Evolutionary conservation across 176 grass and related monocot genomes (phyloP), one percentile per base, ranked within the genome.

Genomic region (Phoenix dactylifera): DNA sequence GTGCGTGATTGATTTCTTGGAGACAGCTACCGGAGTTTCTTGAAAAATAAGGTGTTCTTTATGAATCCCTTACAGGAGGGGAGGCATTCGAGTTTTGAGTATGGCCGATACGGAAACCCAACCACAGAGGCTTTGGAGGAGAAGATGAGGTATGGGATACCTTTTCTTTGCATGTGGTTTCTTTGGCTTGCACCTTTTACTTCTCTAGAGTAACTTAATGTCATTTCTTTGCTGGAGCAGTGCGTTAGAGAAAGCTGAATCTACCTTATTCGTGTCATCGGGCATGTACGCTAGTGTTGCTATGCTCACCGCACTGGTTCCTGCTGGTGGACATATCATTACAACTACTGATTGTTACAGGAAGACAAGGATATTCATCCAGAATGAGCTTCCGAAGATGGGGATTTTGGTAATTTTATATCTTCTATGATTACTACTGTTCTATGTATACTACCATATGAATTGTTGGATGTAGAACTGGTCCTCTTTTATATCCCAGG

Each of bases 241-340:
- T 73, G 93, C 93, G 51, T 67, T 98, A 79, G 88, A 98, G 68
- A 89, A 78, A 72, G 93, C 93, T 52, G 93, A 98, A 67, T 98
- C 93, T 44, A 98, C 88, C 26, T 66, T 98, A 16, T 98, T 98
- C 74, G 93, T 98, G 63, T 79, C 87, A 44, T 98, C 88, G 25
- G 93, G 93, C 59, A 98, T 98, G 93, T 98, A 98, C 60, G 93
- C 88, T 22, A 91, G 88, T 71, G 93, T 98, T 18, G 87, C 93
- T 50, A 86, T 86, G 88, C 77, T 98, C 22, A 87, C 76, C 15
- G 50, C 88, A 50, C 72, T 98, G 54, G 93, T 98, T 57, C 93
- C 93, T 49, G 93, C 79, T 55, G 93, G 93, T 71, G 93, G 87
- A 18, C 93, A 98, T 64, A 76, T 98, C 18, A 63, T 98, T 39